phyloP scores from a whole-genome alignment of 306 rosid genomes.

The Trichosanthes truncata region DNA sequence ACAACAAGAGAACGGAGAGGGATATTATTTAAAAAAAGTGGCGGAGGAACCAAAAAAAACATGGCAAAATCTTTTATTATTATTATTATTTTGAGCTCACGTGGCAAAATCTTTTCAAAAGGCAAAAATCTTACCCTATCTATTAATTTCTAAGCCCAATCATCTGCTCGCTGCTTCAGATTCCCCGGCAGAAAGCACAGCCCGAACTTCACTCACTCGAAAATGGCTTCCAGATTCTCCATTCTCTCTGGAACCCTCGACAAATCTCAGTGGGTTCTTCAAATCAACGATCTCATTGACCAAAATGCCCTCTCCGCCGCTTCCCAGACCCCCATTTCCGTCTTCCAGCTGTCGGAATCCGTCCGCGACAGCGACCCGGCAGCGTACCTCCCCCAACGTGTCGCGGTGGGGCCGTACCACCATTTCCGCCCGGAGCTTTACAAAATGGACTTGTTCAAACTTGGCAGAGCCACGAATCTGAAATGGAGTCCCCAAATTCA shows the following conservation, averaged over 20 bases:
- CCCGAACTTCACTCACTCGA: too few relatives aligned
- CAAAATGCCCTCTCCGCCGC: not conserved
- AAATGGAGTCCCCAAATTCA: not conserved
- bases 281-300: not conserved
- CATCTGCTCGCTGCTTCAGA: not conserved
- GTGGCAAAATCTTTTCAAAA: not conserved
- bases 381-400: not conserved
- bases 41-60: too few relatives aligned
- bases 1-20: too few relatives aligned
- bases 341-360: not conserved
- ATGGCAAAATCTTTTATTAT: too few relatives aligned
- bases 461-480: not conserved
- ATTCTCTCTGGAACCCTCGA: not conserved
- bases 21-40: too few relatives aligned
- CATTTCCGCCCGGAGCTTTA: conserved; percentile 6
- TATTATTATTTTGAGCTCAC: not conserved
- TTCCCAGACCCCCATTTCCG: not conserved
- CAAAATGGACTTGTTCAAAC: not conserved
- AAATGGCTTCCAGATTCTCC: not conserved
- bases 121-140: not conserved
- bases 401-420: conserved; percentile 3
- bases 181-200: not conserved
- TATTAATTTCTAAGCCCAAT: not conserved
- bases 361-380: not conserved
- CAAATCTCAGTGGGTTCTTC: not conserved